These are phyloP conservation scores for Oryza rufipogon DNA, from an alignment of 176 grass and related monocot genomes.

Conservation along the genomic window DNA sequence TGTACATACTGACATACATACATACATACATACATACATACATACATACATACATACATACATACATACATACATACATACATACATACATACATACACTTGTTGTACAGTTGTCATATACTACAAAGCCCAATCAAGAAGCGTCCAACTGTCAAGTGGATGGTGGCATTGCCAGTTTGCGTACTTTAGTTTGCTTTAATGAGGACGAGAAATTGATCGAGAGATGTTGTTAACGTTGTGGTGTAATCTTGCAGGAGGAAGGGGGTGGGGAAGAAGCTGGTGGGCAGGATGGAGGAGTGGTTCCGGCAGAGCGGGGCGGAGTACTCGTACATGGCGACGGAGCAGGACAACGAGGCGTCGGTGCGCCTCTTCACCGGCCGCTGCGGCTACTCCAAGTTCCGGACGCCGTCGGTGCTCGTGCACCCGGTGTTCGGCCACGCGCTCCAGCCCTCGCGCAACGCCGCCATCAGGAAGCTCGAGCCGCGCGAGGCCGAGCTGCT, in stretches of 20 bases:
- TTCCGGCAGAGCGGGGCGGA: slow-evolving; percentile 65
- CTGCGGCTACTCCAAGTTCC: slow-evolving; percentile 87
- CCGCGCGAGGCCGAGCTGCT: slow-evolving; percentile 50
- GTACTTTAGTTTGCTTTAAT: not conserved
- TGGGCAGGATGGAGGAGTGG: slow-evolving; percentile 75
- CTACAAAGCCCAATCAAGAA: not conserved
- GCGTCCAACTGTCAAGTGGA: not conserved
- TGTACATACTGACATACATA: not conserved
- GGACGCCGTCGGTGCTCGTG: slow-evolving; percentile 63
- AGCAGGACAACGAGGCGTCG: slow-evolving; percentile 72
- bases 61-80: not conserved
- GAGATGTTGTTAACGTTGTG: not conserved
- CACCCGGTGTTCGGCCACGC: slow-evolving; percentile 81
- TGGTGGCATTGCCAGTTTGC: not conserved
- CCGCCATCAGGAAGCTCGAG: slow-evolving; percentile 32
- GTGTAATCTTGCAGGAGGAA: slow-evolving; percentile 47
- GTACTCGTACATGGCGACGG: slow-evolving; percentile 92
- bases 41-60: not conserved
- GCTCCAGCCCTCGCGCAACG: slow-evolving; percentile 30
- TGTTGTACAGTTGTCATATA: not conserved
- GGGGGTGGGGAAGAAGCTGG: slow-evolving; percentile 66
- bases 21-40: not conserved
- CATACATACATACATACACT: not conserved
- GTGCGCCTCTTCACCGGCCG: slow-evolving; percentile 77
- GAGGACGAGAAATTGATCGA: not conserved